Evolutionary conservation across 495 filamentous ascomycete species (phyloP), one percentile per base, ranked within the genome.

Genomic region (Clohesyomyces aquaticus): DNA sequence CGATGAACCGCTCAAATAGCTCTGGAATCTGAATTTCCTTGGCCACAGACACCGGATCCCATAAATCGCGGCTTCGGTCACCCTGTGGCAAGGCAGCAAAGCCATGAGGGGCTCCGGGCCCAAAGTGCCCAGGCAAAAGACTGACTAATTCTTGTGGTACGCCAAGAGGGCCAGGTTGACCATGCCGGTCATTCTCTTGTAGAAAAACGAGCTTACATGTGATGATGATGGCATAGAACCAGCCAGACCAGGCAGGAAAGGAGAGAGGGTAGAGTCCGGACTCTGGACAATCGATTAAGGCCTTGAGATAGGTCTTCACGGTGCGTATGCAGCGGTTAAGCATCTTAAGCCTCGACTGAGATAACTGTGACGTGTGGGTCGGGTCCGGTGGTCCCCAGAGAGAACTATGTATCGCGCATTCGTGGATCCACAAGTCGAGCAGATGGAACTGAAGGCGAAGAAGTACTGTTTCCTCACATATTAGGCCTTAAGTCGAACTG

Each of bases 181-280:
- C 48, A 16, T 46, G 48, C 4, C 19, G 32, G 12, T 58, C 61
- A 41, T 65, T 42, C 6, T 59, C 55, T 23, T 45, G 19, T 19
- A 65, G 48, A 22, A 65, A 65, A 1, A 65, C 55, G 2, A 65
- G 22, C 25, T 65, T 65, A 55, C 62, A 65, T 1, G 47, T 49
- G 10, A 65, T 27, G 21, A 65, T 60, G n/a, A 49, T 42, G 14
- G 62, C 26, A 18, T 65, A 65, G 42, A 65, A 65, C 62, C 62
- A 65, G 16, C 62, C 62, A 0, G 55, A 53, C 62, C 55, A 65
- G 4, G 55, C 11, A 16, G 62, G 62, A 19, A 65, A 65, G 4
- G 62, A 48, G 16, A 65, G 48, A 18, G 58, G 55, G 49, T 54
- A 45, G 18, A 65, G 55, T 1, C 48, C 51, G 2, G 41, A 14